These are phyloP conservation scores for Trichoderma arundinaceum DNA, from an alignment of 2,329 filamentous ascomycete genomes.

Conservation along the genomic window DNA sequence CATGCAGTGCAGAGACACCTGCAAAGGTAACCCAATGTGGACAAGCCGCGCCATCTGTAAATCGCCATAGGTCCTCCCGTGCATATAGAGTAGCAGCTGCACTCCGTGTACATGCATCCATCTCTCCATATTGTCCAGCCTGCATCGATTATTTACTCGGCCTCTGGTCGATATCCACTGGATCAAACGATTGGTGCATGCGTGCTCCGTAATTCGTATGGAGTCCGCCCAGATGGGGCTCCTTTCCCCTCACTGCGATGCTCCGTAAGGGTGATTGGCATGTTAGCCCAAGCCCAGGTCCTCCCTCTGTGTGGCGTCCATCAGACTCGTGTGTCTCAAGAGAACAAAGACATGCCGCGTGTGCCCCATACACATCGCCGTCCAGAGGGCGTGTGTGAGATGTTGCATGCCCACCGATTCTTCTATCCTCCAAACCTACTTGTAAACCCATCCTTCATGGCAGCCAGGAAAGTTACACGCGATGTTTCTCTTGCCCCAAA, in stretches of 20 bases:
- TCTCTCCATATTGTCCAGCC: constrained; percentile 15
- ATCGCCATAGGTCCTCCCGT: constrained; percentile 15
- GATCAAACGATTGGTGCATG: constrained; percentile 9
- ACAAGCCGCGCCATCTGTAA: constrained; percentile 5
- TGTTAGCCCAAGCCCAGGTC: not conserved
- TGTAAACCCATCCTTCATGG: not conserved
- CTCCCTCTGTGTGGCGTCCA: not conserved
- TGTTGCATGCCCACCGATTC: not conserved
- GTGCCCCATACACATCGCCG: not conserved
- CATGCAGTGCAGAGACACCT: constrained; percentile 3
- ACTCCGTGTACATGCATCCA: constrained; percentile 10
- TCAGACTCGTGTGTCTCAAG: not conserved
- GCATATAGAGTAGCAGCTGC: constrained; percentile 19
- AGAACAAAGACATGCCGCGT: not conserved
- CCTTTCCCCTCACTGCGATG: not conserved
- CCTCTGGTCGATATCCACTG: not conserved
- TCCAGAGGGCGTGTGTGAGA: not conserved
- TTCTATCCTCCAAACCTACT: not conserved
- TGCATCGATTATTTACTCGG: not conserved
- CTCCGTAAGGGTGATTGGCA: not conserved
- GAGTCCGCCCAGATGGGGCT: not conserved
- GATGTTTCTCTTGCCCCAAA: not conserved
- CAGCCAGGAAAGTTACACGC: constrained; percentile 1
- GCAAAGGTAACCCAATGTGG: constrained; percentile 17
- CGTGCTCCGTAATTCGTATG: not conserved